A percentile compares a stretch with the other conserved stretches of the same genome.
These are phyloP conservation scores for Acacia confusa DNA, from an alignment of 306 rosid genomes.

Conservation along the genomic window DNA sequence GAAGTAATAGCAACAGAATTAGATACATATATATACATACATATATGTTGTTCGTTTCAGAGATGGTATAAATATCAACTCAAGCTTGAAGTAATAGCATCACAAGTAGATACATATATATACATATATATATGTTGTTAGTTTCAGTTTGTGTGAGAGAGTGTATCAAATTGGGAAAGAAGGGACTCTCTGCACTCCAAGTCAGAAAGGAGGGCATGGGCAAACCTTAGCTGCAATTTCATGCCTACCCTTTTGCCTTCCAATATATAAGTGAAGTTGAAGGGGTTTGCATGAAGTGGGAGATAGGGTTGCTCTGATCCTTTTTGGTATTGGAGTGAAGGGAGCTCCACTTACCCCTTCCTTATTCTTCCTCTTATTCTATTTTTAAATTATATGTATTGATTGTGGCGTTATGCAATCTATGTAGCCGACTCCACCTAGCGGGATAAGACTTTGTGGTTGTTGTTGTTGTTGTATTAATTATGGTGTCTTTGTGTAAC, in stretches of 20 bases:
- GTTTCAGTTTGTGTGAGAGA: background rate
- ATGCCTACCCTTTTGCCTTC: constrained; percentile 47
- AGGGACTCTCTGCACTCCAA: constrained; percentile 50
- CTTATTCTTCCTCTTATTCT: no score
- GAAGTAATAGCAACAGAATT: background rate
- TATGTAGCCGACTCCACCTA: no score
- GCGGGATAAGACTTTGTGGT: no score
- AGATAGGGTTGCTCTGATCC: background rate
- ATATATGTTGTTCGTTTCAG: background rate
- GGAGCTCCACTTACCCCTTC: constrained; percentile 1
- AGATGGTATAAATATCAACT: background rate
- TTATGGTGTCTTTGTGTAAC: no score
- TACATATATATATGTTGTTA: no score
- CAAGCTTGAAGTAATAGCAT: background rate
- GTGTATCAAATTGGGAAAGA: background rate
- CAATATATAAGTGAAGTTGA: background rate
- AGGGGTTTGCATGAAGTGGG: background rate
- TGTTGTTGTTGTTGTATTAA: no score
- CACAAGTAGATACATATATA: background rate
- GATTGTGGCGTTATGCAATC: no score
- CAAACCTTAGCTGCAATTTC: constrained; percentile 49
- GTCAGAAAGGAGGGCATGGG: constrained; percentile 43
- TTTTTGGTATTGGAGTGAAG: constrained; percentile 16
- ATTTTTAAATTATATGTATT: no score
- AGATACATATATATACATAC: background rate